These are phyloP conservation scores for Globisporangium okanoganense DNA, from an alignment of 352 stramenopile genomes.

Conservation along the genomic window DNA sequence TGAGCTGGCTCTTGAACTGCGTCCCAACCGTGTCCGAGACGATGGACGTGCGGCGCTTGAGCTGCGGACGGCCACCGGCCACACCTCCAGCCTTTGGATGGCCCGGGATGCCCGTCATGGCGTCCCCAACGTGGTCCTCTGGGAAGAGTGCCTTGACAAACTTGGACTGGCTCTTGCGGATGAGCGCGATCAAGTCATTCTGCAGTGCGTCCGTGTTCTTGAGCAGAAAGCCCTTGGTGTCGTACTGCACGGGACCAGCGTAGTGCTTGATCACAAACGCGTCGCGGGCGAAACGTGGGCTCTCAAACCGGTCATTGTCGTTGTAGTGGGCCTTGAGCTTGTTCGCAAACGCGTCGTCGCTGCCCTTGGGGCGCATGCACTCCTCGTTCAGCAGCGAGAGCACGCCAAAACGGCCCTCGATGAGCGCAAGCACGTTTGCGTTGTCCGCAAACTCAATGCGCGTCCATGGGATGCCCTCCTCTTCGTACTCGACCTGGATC, in stretches of 20 bases:
- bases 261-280: conserved; percentile 96
- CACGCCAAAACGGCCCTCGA: conserved; percentile 87
- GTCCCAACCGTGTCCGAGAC: conserved; percentile 78
- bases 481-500: conserved; percentile 95
- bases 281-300: conserved; percentile 74
- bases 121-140: conserved; percentile 55
- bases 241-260: conserved; percentile 95
- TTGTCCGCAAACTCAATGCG: conserved; percentile 92
- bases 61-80: conserved; percentile 18
- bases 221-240: conserved; percentile 91
- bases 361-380: conserved; percentile 87
- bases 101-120: conserved; percentile 34
- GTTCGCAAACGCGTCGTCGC: conserved; percentile 80
- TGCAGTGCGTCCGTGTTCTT: conserved; percentile 96
- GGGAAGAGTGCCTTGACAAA: conserved; percentile 83
- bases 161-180: conserved; percentile 59
- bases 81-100: neutral
- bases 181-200: conserved; percentile 88
- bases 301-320: conserved; percentile 86
- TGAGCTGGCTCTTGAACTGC: conserved; percentile 92
- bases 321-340: conserved; percentile 88
- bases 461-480: conserved; percentile 92
- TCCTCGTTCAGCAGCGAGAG: conserved; percentile 94
- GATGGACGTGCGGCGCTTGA: conserved; percentile 83
- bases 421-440: conserved; percentile 86